Conservation (phyloP, 805 yeast species). For the Kurtzmaniella fragi region DNA sequence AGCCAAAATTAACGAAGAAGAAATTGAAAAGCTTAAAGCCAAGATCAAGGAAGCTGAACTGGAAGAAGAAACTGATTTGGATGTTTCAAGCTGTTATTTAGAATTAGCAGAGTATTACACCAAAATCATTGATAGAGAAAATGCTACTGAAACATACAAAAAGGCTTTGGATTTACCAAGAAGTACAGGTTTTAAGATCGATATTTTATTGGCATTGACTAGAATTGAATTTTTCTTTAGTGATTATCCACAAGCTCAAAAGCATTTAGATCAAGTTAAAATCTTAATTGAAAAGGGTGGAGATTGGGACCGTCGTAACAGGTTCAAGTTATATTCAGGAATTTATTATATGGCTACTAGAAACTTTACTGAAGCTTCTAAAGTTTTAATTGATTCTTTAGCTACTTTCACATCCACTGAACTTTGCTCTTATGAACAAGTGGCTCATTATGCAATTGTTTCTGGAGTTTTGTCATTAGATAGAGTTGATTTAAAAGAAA, state of each 20-base stretch:
- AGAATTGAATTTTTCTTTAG: constrained; percentile 88
- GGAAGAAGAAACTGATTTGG: constrained; percentile 84
- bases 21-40: constrained; percentile 49
- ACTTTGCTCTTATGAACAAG: constrained; percentile 80
- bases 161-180: constrained; percentile 77
- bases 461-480: constrained; percentile 82
- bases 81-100: constrained; percentile 69
- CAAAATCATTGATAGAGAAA: constrained; percentile 70
- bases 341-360: constrained; percentile 79
- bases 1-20: constrained; percentile 47
- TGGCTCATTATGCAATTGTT: constrained; percentile 82
- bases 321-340: constrained; percentile 89
- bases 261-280: constrained; percentile 69
- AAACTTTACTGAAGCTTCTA: constrained; percentile 80
- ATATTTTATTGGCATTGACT: constrained; percentile 72
- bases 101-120: constrained; percentile 87
- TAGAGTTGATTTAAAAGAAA: constrained; percentile 77
- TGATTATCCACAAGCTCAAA: constrained; percentile 65
- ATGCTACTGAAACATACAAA: constrained; percentile 61
- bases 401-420: constrained; percentile 95
- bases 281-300: constrained; percentile 90
- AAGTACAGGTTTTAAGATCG: constrained; percentile 87
- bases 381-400: constrained; percentile 79
- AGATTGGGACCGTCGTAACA: constrained; percentile 97
- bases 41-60: constrained; percentile 50